Evolutionary conservation across 139 green algal species (phyloP).

Genomic region (Chara braunii): DNA sequence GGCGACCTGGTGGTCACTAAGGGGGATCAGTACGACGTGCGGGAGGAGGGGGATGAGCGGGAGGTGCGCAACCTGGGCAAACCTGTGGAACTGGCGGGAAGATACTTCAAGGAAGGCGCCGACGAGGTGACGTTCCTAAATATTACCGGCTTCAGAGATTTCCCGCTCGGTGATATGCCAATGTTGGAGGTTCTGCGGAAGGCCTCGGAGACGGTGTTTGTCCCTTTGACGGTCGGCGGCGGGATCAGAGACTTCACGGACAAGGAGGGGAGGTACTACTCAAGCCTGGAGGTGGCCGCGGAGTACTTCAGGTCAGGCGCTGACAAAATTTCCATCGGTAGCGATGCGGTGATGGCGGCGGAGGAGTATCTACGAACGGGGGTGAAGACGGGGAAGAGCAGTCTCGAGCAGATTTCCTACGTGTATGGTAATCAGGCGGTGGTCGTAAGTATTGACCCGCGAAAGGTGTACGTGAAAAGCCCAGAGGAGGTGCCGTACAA

Average conservation of each 20-base stretch:
- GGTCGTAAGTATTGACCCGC: constrained; percentile 87
- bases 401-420: constrained; percentile 92
- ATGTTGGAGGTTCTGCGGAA: constrained; percentile 81
- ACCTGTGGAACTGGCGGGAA: constrained; percentile 59
- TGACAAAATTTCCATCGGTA: constrained; percentile 96
- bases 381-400: constrained; percentile 52
- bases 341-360: constrained; percentile 59
- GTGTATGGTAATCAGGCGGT: constrained; percentile 84
- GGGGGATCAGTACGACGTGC: constrained; percentile 95
- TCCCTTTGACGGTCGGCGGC: constrained; percentile 93
- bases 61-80: constrained; percentile 85
- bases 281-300: constrained; percentile 81
- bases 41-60: constrained; percentile 56
- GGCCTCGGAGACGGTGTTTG: constrained; percentile 89
- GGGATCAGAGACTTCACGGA: constrained; percentile 92
- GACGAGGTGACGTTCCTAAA: constrained; percentile 98
- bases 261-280: constrained; percentile 60
- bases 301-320: constrained; percentile 94
- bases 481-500: constrained; percentile 52
- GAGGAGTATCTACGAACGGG: constrained; percentile 44
- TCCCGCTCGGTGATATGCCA: constrained; percentile 82
- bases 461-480: constrained; percentile 72
- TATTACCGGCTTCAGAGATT: constrained; percentile 95
- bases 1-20: constrained; percentile 80
- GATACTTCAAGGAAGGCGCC: constrained; percentile 90